These are phyloP conservation scores for Pseudopyricularia cyperi DNA, from an alignment of 2,329 filamentous ascomycete species.

Conservation along the genomic window DNA sequence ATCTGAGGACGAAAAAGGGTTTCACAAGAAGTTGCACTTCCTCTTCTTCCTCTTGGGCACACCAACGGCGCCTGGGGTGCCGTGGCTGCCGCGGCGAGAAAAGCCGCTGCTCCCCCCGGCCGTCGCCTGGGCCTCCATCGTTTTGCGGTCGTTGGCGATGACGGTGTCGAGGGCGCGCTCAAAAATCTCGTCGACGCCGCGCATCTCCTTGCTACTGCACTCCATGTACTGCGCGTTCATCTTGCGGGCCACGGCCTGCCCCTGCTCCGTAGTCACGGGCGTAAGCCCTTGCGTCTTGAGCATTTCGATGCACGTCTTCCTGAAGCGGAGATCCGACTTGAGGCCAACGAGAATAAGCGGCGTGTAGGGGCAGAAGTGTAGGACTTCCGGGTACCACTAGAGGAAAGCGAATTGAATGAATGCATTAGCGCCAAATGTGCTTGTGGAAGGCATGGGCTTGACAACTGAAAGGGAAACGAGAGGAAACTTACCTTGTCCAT, in stretches of 20 bases:
- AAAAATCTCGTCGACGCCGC: constrained; percentile 92
- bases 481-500: constrained; percentile 74
- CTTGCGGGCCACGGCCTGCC: constrained; percentile 73
- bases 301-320: constrained; percentile 95
- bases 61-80: constrained; percentile 23
- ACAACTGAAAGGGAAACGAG: neutral
- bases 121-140: constrained; percentile 36
- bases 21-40: constrained; percentile 67
- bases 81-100: constrained; percentile 17
- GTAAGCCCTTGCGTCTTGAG: constrained; percentile 96
- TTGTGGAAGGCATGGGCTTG: neutral
- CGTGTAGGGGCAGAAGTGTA: constrained; percentile 97
- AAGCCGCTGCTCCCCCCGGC: constrained; percentile 18
- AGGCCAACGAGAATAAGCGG: constrained; percentile 91
- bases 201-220: constrained; percentile 97
- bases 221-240: constrained; percentile 97
- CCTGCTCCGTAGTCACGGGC: constrained; percentile 85
- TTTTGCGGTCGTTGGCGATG: constrained; percentile 65
- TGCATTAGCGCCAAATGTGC: neutral
- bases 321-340: constrained; percentile 91
- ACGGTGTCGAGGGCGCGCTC: constrained; percentile 82
- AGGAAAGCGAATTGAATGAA: constrained; percentile 12
- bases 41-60: constrained; percentile 67
- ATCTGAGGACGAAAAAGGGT: constrained; percentile 4
- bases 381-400: constrained; percentile 97